Base-by-base conservation (phyloP, 192 early-diverging fungal species). In the Podila verticillata region DNA sequence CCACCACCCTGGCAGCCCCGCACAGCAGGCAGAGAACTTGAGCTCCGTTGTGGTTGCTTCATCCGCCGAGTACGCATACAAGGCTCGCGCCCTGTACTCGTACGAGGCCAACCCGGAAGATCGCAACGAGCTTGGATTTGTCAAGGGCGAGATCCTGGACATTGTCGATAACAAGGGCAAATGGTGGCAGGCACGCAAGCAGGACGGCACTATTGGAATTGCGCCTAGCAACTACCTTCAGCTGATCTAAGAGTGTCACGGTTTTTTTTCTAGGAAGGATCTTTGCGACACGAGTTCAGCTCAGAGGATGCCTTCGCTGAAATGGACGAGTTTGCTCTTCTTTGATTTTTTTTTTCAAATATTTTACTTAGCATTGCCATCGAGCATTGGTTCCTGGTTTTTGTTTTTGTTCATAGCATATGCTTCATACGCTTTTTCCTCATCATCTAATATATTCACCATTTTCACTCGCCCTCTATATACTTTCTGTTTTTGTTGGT, bases 111-210 rank as follows among this genome's bases (percentile, higher is more conserved):
- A 94, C 84, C 90, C 91, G 0, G 92, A 93, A 28, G 97, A 99
- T 86, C 94, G 93, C 13, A 95, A 95, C 73, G 97, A 99, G 82
- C 74, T 99, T 7, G 92, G 91, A 2, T 96, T 97, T 83, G 63
- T 61, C 15, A 99, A 99, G 81, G 95, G 93, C 66, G 95, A 97
- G 65, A 63, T 91, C 31, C 67, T 99, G 75, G 92, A 95, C 58
- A 91, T 99, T 58, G 82, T 93, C 20, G 95, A 96, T 77, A 95
- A 90, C 67, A 92, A 92, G 83, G 97, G 97, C 70, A 97, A 99
- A 83, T 99, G 97, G 97, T 99, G 97, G 96, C 93, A 96, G 81
- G 95, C 95, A 47, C 90, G 90, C 66, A 93, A 92, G 74, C 81
- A 85, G n/a, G 89, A 96, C 73, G 95, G 95, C 15, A 73, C 87